These are phyloP conservation scores for Alternaria hordeiaustralica DNA, from an alignment of 2,329 filamentous ascomycete species.

Conservation along the genomic window DNA sequence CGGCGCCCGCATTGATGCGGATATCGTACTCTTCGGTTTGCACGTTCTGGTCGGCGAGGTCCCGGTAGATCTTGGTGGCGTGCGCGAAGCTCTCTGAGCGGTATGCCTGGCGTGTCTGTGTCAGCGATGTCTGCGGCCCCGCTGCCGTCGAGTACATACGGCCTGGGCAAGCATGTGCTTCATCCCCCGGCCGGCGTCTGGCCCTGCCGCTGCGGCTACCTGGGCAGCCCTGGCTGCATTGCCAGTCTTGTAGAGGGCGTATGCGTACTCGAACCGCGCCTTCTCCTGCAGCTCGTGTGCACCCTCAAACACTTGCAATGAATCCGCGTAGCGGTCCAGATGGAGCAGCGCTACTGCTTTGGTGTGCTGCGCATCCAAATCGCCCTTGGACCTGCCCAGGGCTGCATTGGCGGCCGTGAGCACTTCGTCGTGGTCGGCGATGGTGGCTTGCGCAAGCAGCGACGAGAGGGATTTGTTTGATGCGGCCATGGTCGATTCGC, in stretches of 20 bases:
- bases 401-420: constrained; percentile 67
- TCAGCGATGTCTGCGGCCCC: constrained; percentile 18
- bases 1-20: constrained; percentile 75
- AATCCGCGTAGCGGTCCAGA: constrained; percentile 82
- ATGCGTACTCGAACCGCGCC: constrained; percentile 74
- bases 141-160: constrained; percentile 46
- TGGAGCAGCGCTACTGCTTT: constrained; percentile 78
- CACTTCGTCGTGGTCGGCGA: constrained; percentile 76
- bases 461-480: constrained; percentile 57
- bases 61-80: constrained; percentile 68
- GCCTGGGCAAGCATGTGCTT: constrained; percentile 68
- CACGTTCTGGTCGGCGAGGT: constrained; percentile 59
- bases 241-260: constrained; percentile 83
- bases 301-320: constrained; percentile 70
- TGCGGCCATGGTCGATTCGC: constrained; percentile 46
- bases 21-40: constrained; percentile 75
- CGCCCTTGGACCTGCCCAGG: constrained; percentile 64
- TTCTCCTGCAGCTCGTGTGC: constrained; percentile 65
- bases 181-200: constrained; percentile 55
- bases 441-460: constrained; percentile 63
- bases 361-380: constrained; percentile 69
- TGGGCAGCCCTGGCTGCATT: constrained; percentile 69
- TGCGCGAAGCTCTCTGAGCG: constrained; percentile 75
- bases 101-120: constrained; percentile 62
- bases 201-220: constrained; percentile 52